Base-by-base conservation (phyloP, 805 yeast genomes). In the Metschnikowia amazonensis region DNA sequence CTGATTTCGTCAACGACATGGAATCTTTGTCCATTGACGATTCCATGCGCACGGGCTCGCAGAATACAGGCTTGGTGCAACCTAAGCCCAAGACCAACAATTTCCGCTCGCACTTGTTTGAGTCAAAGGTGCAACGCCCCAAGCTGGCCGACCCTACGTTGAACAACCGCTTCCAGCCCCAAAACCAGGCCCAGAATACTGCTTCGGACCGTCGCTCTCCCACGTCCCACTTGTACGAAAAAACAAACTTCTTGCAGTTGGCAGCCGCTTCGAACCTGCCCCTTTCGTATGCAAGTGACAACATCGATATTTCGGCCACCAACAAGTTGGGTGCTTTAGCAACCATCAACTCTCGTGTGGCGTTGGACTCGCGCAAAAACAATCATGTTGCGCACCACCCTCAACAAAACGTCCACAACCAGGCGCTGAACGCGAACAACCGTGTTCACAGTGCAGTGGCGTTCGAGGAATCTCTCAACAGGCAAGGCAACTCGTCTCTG, bases 271-370 rank as follows among this genome's bases (percentile, higher is more conserved):
- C 52, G 5, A 49, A 50, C 46, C 46, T 45, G 52, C 48, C 52
- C 4, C 55, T 49, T 32, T 32, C 49, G 16, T 45, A 43, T 34
- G 17, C 46, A 5, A 48, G 46, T 34, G 57, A 54, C 28, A 52
- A 49, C 30, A 46, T 63, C 30, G 58, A 63, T 35, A 59, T 67
- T n/a, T 67, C 65, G 46, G 62, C 67, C 13, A 76, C 79, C n/a
- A 64, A 77, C 62, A 82, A 82, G 58, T 65, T 82, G 51, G 84
- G 85, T 4, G 88, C 88, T 0, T 69, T 82, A 45, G 77, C 82
- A 21, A 82, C 88, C 2, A 82, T 81, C 49, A 79, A 79, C 60
- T 73, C 77, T 6, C 62, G 86, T 18, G 80, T 72, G 32, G 76
- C 74, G 1, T 62, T 72, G 49, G 76, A 72, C 53, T 67, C 70